Percentiles rank a stretch among this genome's conserved stretches.
Evolutionary conservation across 169 alveolate species (phyloP).

Genomic region (Amoebophrya sp.): DNA sequence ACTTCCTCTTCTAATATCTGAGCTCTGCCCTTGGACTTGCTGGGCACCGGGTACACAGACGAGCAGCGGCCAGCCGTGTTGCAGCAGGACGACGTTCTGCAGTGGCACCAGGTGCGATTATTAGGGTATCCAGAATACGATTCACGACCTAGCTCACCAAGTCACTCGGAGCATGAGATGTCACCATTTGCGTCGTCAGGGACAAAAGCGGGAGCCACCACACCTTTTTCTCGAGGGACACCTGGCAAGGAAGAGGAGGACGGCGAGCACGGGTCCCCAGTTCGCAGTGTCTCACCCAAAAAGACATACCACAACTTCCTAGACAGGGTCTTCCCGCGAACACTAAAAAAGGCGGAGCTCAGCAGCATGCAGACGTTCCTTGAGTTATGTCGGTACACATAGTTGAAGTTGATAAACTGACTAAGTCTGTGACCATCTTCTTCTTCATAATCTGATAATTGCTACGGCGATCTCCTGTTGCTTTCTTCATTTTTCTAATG

Average conservation of each 20-base stretch:
- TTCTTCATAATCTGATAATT: not conserved
- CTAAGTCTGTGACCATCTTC: not conserved
- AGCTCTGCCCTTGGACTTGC: not conserved
- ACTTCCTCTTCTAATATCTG: too few species aligned
- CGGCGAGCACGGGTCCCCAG: not conserved
- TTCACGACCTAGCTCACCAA: not conserved
- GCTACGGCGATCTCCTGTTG: not conserved
- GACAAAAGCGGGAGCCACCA: not conserved
- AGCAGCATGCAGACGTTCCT: not conserved
- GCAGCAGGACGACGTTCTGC: not conserved
- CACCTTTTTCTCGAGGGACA: not conserved
- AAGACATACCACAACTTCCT: not conserved
- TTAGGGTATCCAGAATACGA: not conserved
- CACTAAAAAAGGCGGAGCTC: not conserved
- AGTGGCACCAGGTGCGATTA: not conserved
- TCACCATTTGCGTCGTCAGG: not conserved
- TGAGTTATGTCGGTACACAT: not conserved
- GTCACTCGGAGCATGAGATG: not conserved
- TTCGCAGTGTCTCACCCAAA: not conserved
- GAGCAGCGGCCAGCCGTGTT: not conserved
- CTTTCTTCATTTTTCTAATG: not conserved
- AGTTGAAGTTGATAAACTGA: not conserved
- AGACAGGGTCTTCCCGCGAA: not conserved
- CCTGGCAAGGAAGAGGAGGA: not conserved
- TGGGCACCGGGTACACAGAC: not conserved